Conservation (phyloP, 148 eudicot species). For the Limonium bicolor region DNA sequence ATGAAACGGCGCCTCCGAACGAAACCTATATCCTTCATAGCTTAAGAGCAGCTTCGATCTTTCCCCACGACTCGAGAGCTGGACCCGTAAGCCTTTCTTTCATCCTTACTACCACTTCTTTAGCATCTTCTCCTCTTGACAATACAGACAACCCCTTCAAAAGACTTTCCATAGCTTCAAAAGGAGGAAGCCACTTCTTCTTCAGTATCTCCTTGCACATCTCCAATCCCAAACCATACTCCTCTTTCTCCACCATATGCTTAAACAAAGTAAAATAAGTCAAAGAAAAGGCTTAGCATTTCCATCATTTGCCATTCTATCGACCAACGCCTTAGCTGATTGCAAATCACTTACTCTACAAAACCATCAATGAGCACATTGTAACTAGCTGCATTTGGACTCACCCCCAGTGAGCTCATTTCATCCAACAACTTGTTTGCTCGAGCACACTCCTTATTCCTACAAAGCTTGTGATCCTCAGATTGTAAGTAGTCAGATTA, state of each 20-base stretch:
- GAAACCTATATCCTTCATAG: too few relatives aligned
- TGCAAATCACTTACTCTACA: slow-evolving; percentile 15
- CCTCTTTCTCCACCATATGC: slow-evolving; percentile 18
- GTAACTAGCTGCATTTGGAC: slow-evolving; percentile 16
- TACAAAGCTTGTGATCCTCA: slow-evolving; percentile 15
- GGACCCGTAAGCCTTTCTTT: slow-evolving; percentile 11
- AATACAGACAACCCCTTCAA: slow-evolving; percentile 13
- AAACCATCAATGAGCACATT: slow-evolving; percentile 18
- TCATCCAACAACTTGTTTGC: slow-evolving; percentile 21
- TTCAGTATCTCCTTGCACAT: slow-evolving; percentile 14
- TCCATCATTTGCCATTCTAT: slow-evolving; percentile 14
- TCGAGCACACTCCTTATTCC: slow-evolving; percentile 10
- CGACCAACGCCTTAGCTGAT: slow-evolving; percentile 12
- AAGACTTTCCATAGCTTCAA: slow-evolving; percentile 14
- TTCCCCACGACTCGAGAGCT: slow-evolving; percentile 17
- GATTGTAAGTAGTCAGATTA: slow-evolving; percentile 16
- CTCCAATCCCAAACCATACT: slow-evolving; percentile 15
- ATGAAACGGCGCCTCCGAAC: too few relatives aligned
- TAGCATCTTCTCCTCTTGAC: slow-evolving; percentile 13
- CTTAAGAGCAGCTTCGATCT: slow-evolving; percentile 18
- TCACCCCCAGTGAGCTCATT: slow-evolving; percentile 14
- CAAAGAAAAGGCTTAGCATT: slow-evolving; percentile 11
- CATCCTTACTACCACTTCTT: slow-evolving; percentile 13
- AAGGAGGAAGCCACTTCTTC: slow-evolving; percentile 17
- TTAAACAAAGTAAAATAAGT: slow-evolving; percentile 14